These are phyloP conservation scores for Gnomoniopsis sp. DNA, from an alignment of 2,329 filamentous ascomycete genomes.

Conservation along the genomic window DNA sequence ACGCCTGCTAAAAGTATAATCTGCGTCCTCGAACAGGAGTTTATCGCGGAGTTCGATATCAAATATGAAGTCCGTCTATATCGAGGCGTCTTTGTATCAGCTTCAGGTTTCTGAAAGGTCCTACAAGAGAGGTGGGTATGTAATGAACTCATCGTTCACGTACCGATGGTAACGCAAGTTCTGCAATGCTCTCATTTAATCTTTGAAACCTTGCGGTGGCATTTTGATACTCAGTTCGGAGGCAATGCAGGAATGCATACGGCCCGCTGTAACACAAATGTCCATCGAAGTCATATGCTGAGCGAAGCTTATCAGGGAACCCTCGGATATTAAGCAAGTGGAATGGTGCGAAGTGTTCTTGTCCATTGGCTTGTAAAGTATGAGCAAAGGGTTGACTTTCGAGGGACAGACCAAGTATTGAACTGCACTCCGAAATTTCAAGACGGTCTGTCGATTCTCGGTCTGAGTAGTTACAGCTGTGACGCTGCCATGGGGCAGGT, in stretches of 20 bases:
- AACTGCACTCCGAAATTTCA: slow-evolving; percentile 56
- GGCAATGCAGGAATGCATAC: slow-evolving; percentile 56
- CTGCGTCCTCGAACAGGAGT: slow-evolving; percentile 57
- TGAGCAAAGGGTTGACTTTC: slow-evolving; percentile 47
- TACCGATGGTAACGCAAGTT: slow-evolving; percentile 56
- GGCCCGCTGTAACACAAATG: slow-evolving; percentile 56
- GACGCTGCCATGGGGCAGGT: slow-evolving; percentile 58
- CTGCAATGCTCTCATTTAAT: slow-evolving; percentile 54
- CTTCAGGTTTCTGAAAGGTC: neutral
- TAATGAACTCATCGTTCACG: too few species aligned
- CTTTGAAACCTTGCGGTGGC: slow-evolving; percentile 55
- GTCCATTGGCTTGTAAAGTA: slow-evolving; percentile 36
- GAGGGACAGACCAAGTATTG: slow-evolving; percentile 56
- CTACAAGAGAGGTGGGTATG: neutral
- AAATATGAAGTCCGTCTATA: slow-evolving; percentile 54
- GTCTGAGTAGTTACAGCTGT: slow-evolving; percentile 43
- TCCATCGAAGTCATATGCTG: slow-evolving; percentile 49
- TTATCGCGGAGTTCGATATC: slow-evolving; percentile 51
- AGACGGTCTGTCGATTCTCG: slow-evolving; percentile 46
- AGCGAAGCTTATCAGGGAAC: slow-evolving; percentile 57
- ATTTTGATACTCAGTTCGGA: slow-evolving; percentile 59
- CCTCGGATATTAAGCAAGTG: slow-evolving; percentile 57
- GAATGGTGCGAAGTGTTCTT: slow-evolving; percentile 58
- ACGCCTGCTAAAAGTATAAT: slow-evolving; percentile 58
- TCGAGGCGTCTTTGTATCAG: neutral